phyloP scores from a whole-genome alignment of 352 stramenopile genomes.

The Achlya hypogyna region DNA sequence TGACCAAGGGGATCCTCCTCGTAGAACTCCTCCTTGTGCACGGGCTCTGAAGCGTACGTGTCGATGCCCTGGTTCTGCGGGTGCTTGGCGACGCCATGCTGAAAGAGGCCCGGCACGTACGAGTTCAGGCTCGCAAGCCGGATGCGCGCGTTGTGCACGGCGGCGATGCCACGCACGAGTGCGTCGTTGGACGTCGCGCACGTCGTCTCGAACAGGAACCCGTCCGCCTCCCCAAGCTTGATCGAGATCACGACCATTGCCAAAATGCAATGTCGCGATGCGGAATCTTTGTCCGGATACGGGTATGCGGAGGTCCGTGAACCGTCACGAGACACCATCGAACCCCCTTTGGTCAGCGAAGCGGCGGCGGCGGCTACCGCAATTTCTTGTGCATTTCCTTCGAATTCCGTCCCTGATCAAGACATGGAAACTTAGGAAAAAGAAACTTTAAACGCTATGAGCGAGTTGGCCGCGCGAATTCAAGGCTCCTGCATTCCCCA shows the following conservation, averaged over 20 bases:
- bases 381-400: not conserved
- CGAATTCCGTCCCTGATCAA: too few species aligned
- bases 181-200: slow-evolving; percentile 64
- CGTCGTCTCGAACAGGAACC: slow-evolving; percentile 87
- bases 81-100: slow-evolving; percentile 81
- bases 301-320: too few species aligned
- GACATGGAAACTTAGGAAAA: too few species aligned
- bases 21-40: slow-evolving; percentile 73
- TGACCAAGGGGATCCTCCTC: slow-evolving; percentile 74
- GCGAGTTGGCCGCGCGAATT: too few species aligned
- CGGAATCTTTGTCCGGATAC: not conserved
- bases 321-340: too few species aligned
- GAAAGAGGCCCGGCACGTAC: slow-evolving; percentile 62
- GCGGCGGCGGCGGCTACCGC: too few species aligned
- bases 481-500: too few species aligned
- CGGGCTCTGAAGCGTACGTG: slow-evolving; percentile 51
- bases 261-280: not conserved
- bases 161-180: slow-evolving; percentile 76
- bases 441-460: too few species aligned
- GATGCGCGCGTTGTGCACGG: slow-evolving; percentile 74
- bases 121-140: slow-evolving; percentile 62
- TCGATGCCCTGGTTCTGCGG: slow-evolving; percentile 81
- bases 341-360: too few species aligned
- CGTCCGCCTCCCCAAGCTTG: slow-evolving; percentile 79
- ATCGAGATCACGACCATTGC: slow-evolving; percentile 86